These are phyloP conservation scores for Alternaria postmessia DNA, from an alignment of 2,329 filamentous ascomycete species.

Conservation along the genomic window DNA sequence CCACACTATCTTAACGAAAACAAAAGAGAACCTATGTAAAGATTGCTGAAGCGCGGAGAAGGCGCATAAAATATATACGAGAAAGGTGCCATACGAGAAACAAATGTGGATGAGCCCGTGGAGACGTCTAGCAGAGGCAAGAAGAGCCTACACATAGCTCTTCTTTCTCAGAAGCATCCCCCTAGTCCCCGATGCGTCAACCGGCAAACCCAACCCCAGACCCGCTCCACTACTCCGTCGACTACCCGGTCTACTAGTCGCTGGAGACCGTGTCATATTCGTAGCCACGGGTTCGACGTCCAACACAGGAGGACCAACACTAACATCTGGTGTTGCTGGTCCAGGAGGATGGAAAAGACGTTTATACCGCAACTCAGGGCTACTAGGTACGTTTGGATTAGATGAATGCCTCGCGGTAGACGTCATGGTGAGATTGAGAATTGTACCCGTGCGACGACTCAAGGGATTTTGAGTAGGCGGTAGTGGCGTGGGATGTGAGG, in stretches of 20 bases:
- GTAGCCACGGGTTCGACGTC: not conserved
- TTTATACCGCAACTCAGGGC: slow-evolving; percentile 53
- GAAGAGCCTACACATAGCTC: slow-evolving; percentile 9
- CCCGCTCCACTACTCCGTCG: slow-evolving; percentile 25
- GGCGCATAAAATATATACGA: slow-evolving; percentile 4
- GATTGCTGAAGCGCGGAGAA: not conserved
- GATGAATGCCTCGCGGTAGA: slow-evolving; percentile 17
- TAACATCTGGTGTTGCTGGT: slow-evolving; percentile 26
- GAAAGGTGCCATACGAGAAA: not conserved
- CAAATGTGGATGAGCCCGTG: not conserved
- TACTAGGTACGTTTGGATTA: slow-evolving; percentile 36
- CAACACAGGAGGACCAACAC: slow-evolving; percentile 12
- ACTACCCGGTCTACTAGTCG: slow-evolving; percentile 21
- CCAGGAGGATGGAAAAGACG: slow-evolving; percentile 50
- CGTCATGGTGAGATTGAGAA: slow-evolving; percentile 38
- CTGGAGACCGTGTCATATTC: not conserved
- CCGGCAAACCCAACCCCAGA: slow-evolving; percentile 23
- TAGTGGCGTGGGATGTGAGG: slow-evolving; percentile 37
- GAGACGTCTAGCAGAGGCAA: not conserved
- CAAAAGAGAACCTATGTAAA: not conserved
- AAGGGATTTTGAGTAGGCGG: slow-evolving; percentile 11
- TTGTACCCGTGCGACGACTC: slow-evolving; percentile 27
- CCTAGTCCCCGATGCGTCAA: slow-evolving; percentile 44
- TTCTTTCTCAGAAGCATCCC: slow-evolving; percentile 43
- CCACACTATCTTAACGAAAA: not conserved